Evolutionary conservation across 257 asterid species (phyloP), one percentile per base, ranked within the genome.

Genomic region (Petunia secreta): DNA sequence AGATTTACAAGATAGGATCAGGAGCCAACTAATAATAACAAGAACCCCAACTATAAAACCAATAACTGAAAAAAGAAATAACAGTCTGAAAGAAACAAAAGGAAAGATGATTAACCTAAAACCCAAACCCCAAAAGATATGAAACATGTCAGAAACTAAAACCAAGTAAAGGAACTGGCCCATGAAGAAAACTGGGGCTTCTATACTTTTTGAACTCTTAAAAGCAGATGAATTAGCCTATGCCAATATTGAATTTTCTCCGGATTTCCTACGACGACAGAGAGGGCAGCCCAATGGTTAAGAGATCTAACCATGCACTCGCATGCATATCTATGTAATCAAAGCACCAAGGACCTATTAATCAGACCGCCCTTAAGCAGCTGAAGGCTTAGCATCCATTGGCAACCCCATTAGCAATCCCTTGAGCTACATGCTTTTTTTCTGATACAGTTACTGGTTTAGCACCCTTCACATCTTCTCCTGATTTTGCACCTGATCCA

Each of bases 301-400:
- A 43, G 75, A 66, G 76, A 68, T 16, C 41, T 68, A 68, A 68
- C 58, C 58, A 10, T 43, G 39, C 37, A 62, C 25, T 16, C 0
- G 5, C 58, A 44, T 52, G 55, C 55, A 52, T 8, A 52, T 52
- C 55, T 25, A 52, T n/a, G 76, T 16, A 44, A 40, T 68, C 62
- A 75, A 63, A 14, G 15, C 64, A 40, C 57, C 80, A 75, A 7
- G 41, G 58, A 4, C 46, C 60, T 65, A 62, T 75, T 65, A 9
- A 39, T 68, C 50, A 14, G 84, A 15, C 87, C 75, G 34, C 82
- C 81, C 86, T 36, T 65, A 14, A 41, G 44, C 75, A 55, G 57
- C 64, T 15, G 46, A 74, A 82, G 41, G 25, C 25, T 85, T 86
- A 88, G 83, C 90, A 85, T 69, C 89, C 87, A 85, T 85, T 88